Conservation (phyloP, 2,329 filamentous ascomycete species). For the Sclerotinia borealis region DNA sequence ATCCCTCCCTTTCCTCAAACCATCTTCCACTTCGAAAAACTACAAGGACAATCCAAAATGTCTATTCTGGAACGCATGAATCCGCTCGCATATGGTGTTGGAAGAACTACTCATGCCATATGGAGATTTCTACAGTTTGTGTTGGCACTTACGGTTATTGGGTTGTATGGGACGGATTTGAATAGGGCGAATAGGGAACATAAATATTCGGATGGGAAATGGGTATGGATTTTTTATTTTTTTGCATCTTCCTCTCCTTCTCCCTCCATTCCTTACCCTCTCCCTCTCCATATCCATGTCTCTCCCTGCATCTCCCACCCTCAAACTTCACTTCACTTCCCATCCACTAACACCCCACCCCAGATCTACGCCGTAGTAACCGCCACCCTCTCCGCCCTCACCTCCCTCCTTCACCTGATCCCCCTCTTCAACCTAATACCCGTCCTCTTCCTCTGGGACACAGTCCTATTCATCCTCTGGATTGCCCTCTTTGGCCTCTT, state of each 20-base stretch:
- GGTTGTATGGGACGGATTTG: constrained; percentile 70
- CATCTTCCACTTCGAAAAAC: too few species aligned
- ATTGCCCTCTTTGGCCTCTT: constrained; percentile 79
- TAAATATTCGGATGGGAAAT: constrained; percentile 57
- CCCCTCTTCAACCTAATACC: constrained; percentile 52
- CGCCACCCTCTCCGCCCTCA: constrained; percentile 58
- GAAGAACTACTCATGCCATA: constrained; percentile 40
- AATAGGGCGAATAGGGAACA: constrained; percentile 44
- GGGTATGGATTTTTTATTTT: constrained; percentile 48
- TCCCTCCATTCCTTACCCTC: not conserved
- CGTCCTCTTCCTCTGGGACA: constrained; percentile 61
- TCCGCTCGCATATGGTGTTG: not conserved
- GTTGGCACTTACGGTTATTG: constrained; percentile 69
- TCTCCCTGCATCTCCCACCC: too few species aligned
- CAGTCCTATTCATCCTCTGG: constrained; percentile 71
- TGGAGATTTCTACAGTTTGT: constrained; percentile 74
- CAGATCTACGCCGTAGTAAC: constrained; percentile 68
- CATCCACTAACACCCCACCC: not conserved
- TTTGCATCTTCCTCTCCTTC: not conserved
- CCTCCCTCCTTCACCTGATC: constrained; percentile 58
- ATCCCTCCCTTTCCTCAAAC: not conserved
- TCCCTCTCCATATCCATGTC: too few species aligned
- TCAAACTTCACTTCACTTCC: not conserved
- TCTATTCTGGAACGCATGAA: constrained; percentile 1
- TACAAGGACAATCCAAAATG: not conserved